Conservation (phyloP, 2,329 filamentous ascomycete species). For the Aspergillus unguis region DNA sequence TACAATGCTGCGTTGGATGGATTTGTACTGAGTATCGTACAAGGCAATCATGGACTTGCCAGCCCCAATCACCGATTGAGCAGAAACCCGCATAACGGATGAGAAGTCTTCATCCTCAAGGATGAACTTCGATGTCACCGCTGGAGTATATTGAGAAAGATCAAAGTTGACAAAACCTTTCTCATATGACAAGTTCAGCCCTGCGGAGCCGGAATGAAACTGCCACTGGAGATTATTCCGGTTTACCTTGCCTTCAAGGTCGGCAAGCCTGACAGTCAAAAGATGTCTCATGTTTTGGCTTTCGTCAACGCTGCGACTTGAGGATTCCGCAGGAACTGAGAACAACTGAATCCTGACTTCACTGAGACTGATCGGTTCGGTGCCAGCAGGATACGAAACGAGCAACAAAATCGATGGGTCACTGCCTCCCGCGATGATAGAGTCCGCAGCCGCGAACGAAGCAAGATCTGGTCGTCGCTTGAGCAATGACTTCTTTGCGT, state of each 20-base stretch:
- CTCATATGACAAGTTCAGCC: slow-evolving; percentile 39
- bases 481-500: slow-evolving; percentile 40
- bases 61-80: slow-evolving; percentile 42
- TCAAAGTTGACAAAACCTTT: slow-evolving; percentile 42
- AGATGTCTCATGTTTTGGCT: slow-evolving; percentile 37
- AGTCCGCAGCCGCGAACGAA: slow-evolving; percentile 35
- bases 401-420: slow-evolving; percentile 38
- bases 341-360: slow-evolving; percentile 41
- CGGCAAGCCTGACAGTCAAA: slow-evolving; percentile 34
- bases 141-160: slow-evolving; percentile 42
- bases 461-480: slow-evolving; percentile 41
- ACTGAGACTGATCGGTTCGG: slow-evolving; percentile 28
- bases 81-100: slow-evolving; percentile 43
- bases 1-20: slow-evolving; percentile 43
- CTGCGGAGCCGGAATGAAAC: slow-evolving; percentile 39
- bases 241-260: slow-evolving; percentile 28
- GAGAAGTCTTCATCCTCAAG: slow-evolving; percentile 37
- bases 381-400: slow-evolving; percentile 36
- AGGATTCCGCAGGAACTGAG: slow-evolving; percentile 31
- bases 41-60: slow-evolving; percentile 42
- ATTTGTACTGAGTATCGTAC: slow-evolving; percentile 48
- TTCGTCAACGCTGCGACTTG: slow-evolving; percentile 24
- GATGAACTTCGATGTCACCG: slow-evolving; percentile 38
- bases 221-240: slow-evolving; percentile 33
- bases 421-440: slow-evolving; percentile 24